Evolutionary conservation across 352 stramenopile genomes (phyloP), one percentile per base, ranked within the genome.

Genomic region (Phytophthora sansomeana): DNA sequence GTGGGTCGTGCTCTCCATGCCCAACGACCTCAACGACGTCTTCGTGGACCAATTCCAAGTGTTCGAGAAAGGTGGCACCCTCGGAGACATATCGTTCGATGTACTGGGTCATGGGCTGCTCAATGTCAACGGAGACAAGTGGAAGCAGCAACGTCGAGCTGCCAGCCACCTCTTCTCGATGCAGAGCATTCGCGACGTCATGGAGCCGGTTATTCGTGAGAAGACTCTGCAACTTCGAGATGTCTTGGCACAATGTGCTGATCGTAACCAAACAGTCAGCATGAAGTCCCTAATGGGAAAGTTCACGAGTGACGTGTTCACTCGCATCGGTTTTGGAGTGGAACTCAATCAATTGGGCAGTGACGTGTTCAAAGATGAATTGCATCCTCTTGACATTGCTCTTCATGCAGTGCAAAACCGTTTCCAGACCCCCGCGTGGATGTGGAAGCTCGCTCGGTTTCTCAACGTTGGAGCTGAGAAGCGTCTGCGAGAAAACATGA

Each of bases 81-180:
- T 80, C 8, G 42, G 39, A n/a, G 49, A 67, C 11, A 63, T 67
- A 5, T 61, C 75, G 5, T 44, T 56, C 19, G 65, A 83, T 51
- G 61, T 89, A 19, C 55, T 90, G 6, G 78, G 81, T 49, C 39
- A 80, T 32, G 81, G 81, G 28, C 83, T 90, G 28, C 72, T 87
- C 43, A 63, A 55, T 6, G 53, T 57, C 17, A 75, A 89, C 42
- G 77, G 77, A 6, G 43, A 54, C 30, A 47, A 51, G 17, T 89
- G 81, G 81, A 61, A 69, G 10, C 24, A 75, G 13, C 77, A 89
- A 44, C 74, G 81, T 17, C 84, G 83, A 50, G 78, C 59, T 11
- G 82, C 83, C 54, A 91, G 81, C 48, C 88, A 95, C 56, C 89
- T 96, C 19, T 91, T 92, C 29, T 85, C 75, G 4, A 74, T 42